These are phyloP conservation scores for Globisporangium paroecandrum DNA, from an alignment of 352 stramenopile species.

Conservation along the genomic window DNA sequence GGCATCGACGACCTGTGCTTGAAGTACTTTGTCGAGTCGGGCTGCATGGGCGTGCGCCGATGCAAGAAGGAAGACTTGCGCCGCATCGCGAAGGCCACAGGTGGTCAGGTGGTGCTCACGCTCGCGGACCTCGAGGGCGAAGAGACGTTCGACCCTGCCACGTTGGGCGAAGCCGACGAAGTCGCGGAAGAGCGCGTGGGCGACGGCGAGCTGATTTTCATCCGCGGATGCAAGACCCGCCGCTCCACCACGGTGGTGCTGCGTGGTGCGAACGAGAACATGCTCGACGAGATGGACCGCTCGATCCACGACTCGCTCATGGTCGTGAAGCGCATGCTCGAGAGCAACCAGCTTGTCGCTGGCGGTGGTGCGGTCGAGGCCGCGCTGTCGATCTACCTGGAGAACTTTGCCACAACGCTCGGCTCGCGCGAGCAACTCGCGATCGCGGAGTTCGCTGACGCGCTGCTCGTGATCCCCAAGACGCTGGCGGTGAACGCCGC, in stretches of 20 bases:
- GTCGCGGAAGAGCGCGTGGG: conserved; percentile 97
- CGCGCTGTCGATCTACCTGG: conserved; percentile 97
- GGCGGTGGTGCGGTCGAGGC: conserved; percentile 97
- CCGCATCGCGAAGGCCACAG: conserved; percentile 98
- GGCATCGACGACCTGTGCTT: conserved; percentile 99
- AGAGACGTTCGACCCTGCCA: conserved; percentile 94
- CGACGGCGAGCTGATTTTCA: conserved; percentile 99
- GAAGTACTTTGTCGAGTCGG: conserved; percentile 99
- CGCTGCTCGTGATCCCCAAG: conserved; percentile 82
- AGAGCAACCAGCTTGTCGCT: conserved; percentile 98
- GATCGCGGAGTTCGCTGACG: conserved; percentile 98
- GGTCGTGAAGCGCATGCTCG: conserved; percentile 99
- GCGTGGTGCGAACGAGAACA: conserved; percentile 99
- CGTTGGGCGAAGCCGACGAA: conserved; percentile 91
- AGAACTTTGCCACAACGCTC: conserved; percentile 97
- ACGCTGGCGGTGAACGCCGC: conserved; percentile 98
- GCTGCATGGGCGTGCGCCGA: conserved; percentile 95
- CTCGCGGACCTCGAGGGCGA: conserved; percentile 98
- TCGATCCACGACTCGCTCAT: conserved; percentile 98
- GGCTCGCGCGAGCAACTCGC: conserved; percentile 97
- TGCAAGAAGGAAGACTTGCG: conserved; percentile 98
- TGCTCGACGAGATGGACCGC: conserved; percentile 99
- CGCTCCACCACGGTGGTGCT: conserved; percentile 97
- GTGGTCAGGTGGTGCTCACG: conserved; percentile 95
- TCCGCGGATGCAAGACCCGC: conserved; percentile 94